phyloP scores from a whole-genome alignment of 2,329 filamentous ascomycete species.

The Ascocoryne sarcoides region DNA sequence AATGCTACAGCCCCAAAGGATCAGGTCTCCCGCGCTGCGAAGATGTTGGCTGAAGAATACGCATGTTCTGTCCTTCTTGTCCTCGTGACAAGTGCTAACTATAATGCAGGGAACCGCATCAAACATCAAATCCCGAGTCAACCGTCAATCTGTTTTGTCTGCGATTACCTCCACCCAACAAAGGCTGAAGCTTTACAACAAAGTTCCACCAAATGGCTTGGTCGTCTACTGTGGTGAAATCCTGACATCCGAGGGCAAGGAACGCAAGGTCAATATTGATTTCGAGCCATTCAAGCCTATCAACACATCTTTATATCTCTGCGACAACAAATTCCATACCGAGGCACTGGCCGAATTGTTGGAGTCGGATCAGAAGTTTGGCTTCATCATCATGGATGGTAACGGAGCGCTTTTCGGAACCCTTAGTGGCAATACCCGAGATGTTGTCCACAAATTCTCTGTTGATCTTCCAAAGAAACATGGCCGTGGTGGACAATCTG shows the following conservation, averaged over 20 bases:
- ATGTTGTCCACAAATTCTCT: constrained; percentile 94
- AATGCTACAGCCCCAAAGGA: constrained; percentile 77
- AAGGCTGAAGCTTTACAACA: constrained; percentile 97
- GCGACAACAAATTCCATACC: constrained; percentile 99
- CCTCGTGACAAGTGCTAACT: constrained; percentile 11
- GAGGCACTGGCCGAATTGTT: constrained; percentile 94
- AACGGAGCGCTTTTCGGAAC: constrained; percentile 97
- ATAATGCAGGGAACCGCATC: constrained; percentile 75
- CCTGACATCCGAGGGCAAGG: constrained; percentile 95
- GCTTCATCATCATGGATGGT: constrained; percentile 99
- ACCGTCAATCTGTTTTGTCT: constrained; percentile 93
- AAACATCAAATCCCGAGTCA: constrained; percentile 99
- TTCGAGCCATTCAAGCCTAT: constrained; percentile 99
- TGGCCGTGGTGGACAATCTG: constrained; percentile 99
- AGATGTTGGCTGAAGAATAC: constrained; percentile 99
- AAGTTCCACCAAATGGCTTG: constrained; percentile 93
- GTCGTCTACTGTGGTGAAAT: constrained; percentile 99
- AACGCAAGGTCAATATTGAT: constrained; percentile 99
- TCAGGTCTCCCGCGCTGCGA: constrained; percentile 88
- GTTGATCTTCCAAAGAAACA: constrained; percentile 99
- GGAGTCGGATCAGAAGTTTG: constrained; percentile 98
- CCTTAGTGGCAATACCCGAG: constrained; percentile 91
- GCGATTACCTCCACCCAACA: constrained; percentile 99
- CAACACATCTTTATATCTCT: constrained; percentile 98
- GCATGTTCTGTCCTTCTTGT: constrained; percentile 41